phyloP scores from a whole-genome alignment of 805 yeast genomes.

The Candida takata region DNA sequence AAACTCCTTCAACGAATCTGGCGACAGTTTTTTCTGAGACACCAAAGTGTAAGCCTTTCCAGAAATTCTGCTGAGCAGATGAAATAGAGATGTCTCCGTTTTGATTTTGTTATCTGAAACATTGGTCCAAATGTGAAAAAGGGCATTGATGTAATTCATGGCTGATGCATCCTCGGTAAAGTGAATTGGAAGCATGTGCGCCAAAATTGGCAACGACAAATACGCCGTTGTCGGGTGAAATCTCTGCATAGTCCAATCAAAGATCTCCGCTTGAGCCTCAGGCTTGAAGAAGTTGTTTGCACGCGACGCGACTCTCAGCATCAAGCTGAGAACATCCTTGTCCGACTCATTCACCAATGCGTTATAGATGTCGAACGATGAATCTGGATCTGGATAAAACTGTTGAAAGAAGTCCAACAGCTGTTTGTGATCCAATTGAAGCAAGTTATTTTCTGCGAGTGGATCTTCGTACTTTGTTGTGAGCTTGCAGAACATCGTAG shows the following conservation, averaged over 20 bases:
- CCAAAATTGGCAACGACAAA: conserved; percentile 43
- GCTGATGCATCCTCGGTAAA: conserved; percentile 32
- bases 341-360: conserved; percentile 29
- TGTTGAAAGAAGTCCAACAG: conserved; percentile 27
- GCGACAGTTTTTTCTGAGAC: conserved; percentile 24
- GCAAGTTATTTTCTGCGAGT: conserved; percentile 21
- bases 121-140: conserved; percentile 69
- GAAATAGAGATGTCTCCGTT: conserved; percentile 58
- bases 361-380: conserved; percentile 36
- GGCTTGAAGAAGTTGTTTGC: conserved; percentile 50
- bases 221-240: conserved; percentile 49
- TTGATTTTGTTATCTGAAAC: conserved; percentile 32
- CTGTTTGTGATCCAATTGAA: conserved; percentile 30
- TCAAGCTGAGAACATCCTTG: conserved; percentile 39
- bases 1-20: conserved; percentile 36
- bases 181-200: conserved; percentile 44
- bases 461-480: conserved; percentile 32
- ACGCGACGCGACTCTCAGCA: conserved; percentile 45
- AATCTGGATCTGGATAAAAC: conserved; percentile 40
- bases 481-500: conserved; percentile 52
- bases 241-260: conserved; percentile 43
- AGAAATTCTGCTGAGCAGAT: conserved; percentile 56
- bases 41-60: conserved; percentile 36
- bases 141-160: conserved; percentile 52
- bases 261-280: conserved; percentile 39